Evolutionary conservation across 1,284 basidiomycete genomes (phyloP), one percentile per base, ranked within the genome.

Genomic region (Phaffia rhodozyma): DNA sequence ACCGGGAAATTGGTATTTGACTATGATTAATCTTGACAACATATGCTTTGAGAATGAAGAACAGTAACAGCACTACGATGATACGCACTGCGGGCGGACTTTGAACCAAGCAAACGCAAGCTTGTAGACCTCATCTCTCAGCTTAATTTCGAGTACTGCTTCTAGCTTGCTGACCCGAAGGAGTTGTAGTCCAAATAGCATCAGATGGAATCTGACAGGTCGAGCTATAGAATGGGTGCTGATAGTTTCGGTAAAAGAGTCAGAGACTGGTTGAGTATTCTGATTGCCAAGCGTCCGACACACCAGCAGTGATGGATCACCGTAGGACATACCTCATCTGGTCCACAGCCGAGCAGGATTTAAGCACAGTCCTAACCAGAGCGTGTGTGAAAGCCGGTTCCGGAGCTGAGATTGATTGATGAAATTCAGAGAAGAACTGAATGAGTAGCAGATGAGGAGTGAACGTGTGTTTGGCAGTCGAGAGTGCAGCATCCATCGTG

Each of bases 181-280:
- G 1, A 91, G 83, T 73, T 96, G 91, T 72, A 98, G 92, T 0
- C 90, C 93, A 71, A 99, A 96, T 2, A 93, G 78, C 11, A 97
- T 78, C 70, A 98, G 84, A 0, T 88, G 86, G 73, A 94, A 93
- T 23, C 91, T 83, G 1, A 86, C 81, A 78, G 97, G 92, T 38
- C 94, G 84, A 49, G 93, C 86, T 27, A 98, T 79, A 0, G 93
- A 84, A 76, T 98, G 93, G 0, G 89, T 94, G 71, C 91, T 96
- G 70, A 7, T 27, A 13, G 54, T 1, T 1, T 27, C 20, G 5
- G 50, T 62, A 49, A 67, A 59, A 27, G 16, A 11, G 13, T 43
- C 13, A 5, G 13, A 43, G 32, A 58, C 43, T 48, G 59, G 30
- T 66, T 43, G 23, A 65, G 50, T 60, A 56, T 20, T 49, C 30